These are phyloP conservation scores for Venturiaceae sp. DNA, from an alignment of 2,329 filamentous ascomycete genomes.

Conservation along the genomic window DNA sequence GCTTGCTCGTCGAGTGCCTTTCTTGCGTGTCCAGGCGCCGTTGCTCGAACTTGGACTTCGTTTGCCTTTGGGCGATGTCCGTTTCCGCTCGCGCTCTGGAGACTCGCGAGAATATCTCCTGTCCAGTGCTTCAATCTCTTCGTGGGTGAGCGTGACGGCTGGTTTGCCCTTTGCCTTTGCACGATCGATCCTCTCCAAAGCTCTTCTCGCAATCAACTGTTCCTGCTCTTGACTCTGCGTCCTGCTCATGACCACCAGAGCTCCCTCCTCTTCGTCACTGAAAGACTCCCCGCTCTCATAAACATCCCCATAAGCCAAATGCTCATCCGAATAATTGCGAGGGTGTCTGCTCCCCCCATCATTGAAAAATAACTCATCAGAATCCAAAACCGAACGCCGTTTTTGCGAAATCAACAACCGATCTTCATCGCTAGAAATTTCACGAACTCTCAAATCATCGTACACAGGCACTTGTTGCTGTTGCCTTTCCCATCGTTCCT, in stretches of 20 bases:
- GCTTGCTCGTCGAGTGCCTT: background rate
- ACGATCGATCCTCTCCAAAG: conserved; percentile 68
- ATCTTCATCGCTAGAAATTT: conserved; percentile 49
- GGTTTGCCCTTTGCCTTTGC: conserved; percentile 66
- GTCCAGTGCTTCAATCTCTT: conserved; percentile 66
- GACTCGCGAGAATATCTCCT: conserved; percentile 1
- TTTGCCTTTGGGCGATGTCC: background rate
- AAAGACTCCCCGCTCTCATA: conserved; percentile 43
- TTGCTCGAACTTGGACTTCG: background rate
- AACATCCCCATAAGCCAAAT: conserved; percentile 35
- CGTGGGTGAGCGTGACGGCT: conserved; percentile 70
- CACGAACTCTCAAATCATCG: conserved; percentile 45
- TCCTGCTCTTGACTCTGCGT: conserved; percentile 56
- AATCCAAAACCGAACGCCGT: conserved; percentile 25
- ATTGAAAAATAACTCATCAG: conserved; percentile 39
- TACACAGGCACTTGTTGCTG: conserved; percentile 9
- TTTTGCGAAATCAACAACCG: conserved; percentile 19
- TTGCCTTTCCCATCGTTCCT: conserved; percentile 37
- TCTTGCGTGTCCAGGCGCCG: conserved; percentile 4
- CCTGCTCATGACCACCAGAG: conserved; percentile 16
- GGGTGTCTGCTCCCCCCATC: conserved; percentile 34
- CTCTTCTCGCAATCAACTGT: conserved; percentile 66
- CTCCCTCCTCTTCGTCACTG: conserved; percentile 34
- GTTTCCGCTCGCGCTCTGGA: conserved; percentile 2
- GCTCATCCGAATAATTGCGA: conserved; percentile 32